Percentiles rank a stretch among this genome's conserved stretches.
phyloP scores from a whole-genome alignment of 345 rosid genomes.

The Firmiana major region DNA sequence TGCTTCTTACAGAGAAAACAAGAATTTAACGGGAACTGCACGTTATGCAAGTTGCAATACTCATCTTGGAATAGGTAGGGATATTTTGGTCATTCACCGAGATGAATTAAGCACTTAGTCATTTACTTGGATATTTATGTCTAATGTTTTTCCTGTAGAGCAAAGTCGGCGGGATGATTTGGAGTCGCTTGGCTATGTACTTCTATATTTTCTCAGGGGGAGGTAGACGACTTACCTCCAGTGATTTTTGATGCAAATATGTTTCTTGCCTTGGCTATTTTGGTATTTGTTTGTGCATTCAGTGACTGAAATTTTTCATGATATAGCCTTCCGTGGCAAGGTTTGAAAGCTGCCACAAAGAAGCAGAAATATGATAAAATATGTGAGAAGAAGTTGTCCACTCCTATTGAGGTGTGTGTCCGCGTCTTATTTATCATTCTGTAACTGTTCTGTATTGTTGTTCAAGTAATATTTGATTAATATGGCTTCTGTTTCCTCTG shows the following conservation, averaged over 20 bases:
- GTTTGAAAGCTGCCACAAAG: slow-evolving; percentile 83
- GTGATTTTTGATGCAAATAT: not conserved
- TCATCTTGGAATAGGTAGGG: slow-evolving; percentile 93
- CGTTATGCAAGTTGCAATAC: slow-evolving; percentile 97
- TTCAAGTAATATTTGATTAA: slow-evolving; percentile 1
- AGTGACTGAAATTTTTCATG: slow-evolving; percentile 8
- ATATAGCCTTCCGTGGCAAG: slow-evolving; percentile 92
- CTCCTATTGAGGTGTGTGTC: slow-evolving; percentile 82
- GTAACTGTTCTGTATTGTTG: not conserved
- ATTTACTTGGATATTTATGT: not conserved
- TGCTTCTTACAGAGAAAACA: slow-evolving; percentile 67
- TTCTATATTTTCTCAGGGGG: slow-evolving; percentile 79
- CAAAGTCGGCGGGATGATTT: slow-evolving; percentile 84
- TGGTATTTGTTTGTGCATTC: not conserved
- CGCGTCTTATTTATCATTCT: not conserved
- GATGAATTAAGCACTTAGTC: not conserved
- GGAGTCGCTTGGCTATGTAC: slow-evolving; percentile 77
- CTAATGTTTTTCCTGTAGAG: slow-evolving; percentile 31
- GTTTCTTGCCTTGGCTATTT: not conserved
- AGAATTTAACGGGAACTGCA: slow-evolving; percentile 94
- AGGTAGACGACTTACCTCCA: slow-evolving; percentile 41
- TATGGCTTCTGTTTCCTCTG: not conserved
- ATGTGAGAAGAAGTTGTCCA: slow-evolving; percentile 83
- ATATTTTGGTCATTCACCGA: not conserved
- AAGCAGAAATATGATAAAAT: slow-evolving; percentile 88